phyloP scores from a whole-genome alignment of 2,329 filamentous ascomycete species.

The Cadophora luteo-olivacea region DNA sequence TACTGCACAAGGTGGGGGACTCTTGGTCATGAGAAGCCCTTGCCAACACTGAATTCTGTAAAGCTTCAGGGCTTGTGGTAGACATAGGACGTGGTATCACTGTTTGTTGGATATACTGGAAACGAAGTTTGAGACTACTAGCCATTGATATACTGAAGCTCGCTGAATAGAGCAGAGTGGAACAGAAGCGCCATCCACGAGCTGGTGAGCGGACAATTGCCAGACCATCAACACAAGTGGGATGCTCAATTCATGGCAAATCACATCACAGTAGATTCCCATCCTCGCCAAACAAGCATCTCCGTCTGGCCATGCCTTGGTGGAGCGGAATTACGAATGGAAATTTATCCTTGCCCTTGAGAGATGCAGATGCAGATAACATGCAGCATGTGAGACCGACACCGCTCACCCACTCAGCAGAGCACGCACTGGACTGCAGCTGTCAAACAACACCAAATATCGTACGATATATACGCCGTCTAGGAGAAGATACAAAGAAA shows the following conservation, averaged over 20 bases:
- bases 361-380: background rate
- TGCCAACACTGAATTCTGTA: no score
- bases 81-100: no score
- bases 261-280: background rate
- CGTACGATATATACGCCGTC: background rate
- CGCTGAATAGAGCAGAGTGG: no score
- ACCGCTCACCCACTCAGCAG: conserved; percentile 3
- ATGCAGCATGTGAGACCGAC: conserved; percentile 14
- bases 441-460: background rate
- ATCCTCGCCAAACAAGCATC: background rate
- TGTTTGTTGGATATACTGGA: no score
- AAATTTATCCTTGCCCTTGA: background rate
- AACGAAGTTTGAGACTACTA: no score
- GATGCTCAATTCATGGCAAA: background rate
- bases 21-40: background rate
- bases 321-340: background rate
- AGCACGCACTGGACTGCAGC: background rate
- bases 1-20: background rate
- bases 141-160: no score
- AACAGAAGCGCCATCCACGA: no score
- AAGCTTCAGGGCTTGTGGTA: no score
- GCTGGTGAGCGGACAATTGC: background rate
- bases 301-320: background rate
- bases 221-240: background rate
- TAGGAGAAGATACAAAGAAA: background rate